Conservation (phyloP, 2,329 filamentous ascomycete genomes). For the Chaetomium sp. region DNA sequence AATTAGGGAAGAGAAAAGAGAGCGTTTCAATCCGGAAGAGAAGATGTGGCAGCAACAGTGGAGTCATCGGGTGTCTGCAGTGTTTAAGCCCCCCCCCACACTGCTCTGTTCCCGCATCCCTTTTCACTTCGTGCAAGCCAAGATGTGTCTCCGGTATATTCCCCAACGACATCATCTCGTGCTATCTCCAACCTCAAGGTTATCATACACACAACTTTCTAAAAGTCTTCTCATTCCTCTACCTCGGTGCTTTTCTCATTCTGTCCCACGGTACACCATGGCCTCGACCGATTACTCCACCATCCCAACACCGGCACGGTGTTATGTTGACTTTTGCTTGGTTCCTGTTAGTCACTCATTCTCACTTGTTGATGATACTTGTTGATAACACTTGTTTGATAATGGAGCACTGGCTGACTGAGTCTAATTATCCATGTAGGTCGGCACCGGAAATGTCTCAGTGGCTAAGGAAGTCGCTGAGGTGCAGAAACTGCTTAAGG, state of each 20-base stretch:
- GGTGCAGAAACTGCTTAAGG: constrained; percentile 77
- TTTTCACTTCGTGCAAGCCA: background rate
- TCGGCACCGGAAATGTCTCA: constrained; percentile 72
- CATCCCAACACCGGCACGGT: constrained; percentile 61
- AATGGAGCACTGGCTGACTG: too few species aligned
- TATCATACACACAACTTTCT: background rate
- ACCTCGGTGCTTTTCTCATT: background rate
- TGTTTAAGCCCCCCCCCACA: background rate
- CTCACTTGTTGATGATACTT: too few species aligned
- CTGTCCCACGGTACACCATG: constrained; percentile 2
- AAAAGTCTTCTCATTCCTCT: background rate
- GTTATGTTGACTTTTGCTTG: constrained; percentile 86
- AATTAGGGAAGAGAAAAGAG: too few species aligned
- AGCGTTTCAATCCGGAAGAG: background rate
- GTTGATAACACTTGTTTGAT: too few species aligned
- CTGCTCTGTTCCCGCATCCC: background rate
- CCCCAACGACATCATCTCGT: background rate
- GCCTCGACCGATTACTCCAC: constrained; percentile 36
- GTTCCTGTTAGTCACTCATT: constrained; percentile 74
- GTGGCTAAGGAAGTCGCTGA: constrained; percentile 80
- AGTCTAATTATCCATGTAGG: constrained; percentile 36
- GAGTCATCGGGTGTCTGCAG: background rate
- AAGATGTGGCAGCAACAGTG: background rate
- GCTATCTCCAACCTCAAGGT: background rate
- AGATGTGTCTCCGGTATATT: background rate